Evolutionary conservation across 371 early-diverging fungal genomes (phyloP).

Genomic region (Mucor sp.): DNA sequence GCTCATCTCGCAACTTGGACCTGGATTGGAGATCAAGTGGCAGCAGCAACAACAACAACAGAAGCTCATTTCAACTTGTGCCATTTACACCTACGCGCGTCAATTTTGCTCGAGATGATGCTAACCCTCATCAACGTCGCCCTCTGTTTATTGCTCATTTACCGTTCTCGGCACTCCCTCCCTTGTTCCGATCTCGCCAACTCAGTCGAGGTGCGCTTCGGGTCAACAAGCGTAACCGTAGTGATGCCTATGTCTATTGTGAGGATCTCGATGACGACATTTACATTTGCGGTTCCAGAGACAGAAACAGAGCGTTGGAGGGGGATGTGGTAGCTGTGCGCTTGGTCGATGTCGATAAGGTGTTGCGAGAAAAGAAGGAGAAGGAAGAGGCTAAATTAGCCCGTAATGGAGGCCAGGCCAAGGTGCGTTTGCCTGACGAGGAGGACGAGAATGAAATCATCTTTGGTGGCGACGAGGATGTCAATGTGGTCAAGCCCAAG

Average conservation of each 20-base stretch:
- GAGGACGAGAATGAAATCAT: constrained; percentile 54
- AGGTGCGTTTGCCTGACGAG: constrained; percentile 46
- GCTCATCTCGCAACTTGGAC: constrained; percentile 47
- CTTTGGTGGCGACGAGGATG: constrained; percentile 58
- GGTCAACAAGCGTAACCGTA: constrained; percentile 82
- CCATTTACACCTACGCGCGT: constrained; percentile 57
- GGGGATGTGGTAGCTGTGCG: constrained; percentile 86
- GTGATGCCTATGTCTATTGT: constrained; percentile 85
- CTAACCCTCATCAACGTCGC: constrained; percentile 58
- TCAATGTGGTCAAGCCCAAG: constrained; percentile 58
- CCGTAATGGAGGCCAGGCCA: constrained; percentile 50
- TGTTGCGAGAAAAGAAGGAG: constrained; percentile 57
- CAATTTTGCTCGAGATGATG: constrained; percentile 54
- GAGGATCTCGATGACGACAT: constrained; percentile 71
- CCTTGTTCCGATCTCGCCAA: constrained; percentile 51
- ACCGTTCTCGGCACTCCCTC: constrained; percentile 60
- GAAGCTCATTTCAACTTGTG: constrained; percentile 26
- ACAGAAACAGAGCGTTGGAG: constrained; percentile 88
- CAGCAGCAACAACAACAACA: background rate
- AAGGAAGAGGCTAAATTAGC: constrained; percentile 55
- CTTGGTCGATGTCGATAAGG: constrained; percentile 72
- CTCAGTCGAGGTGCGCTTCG: constrained; percentile 73
- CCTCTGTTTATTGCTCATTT: constrained; percentile 61
- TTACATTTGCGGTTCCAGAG: constrained; percentile 75
- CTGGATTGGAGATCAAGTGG: constrained; percentile 41